These are phyloP conservation scores for Posidonia oceanica DNA, from an alignment of 116 monocot species.

Conservation along the genomic window DNA sequence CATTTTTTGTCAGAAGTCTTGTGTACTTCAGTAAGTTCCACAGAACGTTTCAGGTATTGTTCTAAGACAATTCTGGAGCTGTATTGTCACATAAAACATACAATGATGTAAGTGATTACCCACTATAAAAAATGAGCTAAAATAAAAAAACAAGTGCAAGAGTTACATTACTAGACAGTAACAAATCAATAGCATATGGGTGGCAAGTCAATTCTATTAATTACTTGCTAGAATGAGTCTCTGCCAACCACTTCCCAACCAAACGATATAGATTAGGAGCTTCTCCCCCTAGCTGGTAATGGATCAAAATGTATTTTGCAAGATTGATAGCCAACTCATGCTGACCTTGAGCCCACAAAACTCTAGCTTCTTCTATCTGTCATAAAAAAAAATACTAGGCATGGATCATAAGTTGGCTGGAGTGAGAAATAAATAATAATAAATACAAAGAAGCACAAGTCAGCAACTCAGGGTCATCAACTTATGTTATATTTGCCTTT, in stretches of 20 bases:
- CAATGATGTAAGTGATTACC: neutral
- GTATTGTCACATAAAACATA: conserved; percentile 5
- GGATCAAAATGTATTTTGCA: conserved; percentile 54
- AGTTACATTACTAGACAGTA: too few relatives aligned
- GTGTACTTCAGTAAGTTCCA: conserved; percentile 49
- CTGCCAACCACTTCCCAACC: conserved; percentile 94
- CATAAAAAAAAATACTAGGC: conserved; percentile 1
- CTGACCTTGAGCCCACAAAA: conserved; percentile 78
- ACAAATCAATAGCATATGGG: too few relatives aligned
- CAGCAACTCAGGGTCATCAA: too few relatives aligned
- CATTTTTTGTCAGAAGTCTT: conserved; percentile 21
- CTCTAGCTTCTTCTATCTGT: conserved; percentile 97
- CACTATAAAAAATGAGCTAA: neutral
- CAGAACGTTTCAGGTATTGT: conserved; percentile 67
- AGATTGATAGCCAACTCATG: conserved; percentile 87
- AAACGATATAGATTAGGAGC: conserved; percentile 68
- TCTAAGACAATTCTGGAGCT: conserved; percentile 92
- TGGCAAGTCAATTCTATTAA: neutral
- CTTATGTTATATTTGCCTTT: too few relatives aligned
- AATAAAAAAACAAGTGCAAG: neutral
- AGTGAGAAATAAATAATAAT: neutral
- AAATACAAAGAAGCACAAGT: neutral
- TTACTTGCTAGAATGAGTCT: conserved; percentile 97
- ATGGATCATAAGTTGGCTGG: neutral
- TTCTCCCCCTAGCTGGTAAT: conserved; percentile 49